A percentile compares a stretch with the other conserved stretches of the same genome.
These are phyloP conservation scores for Malus hybrid DNA, from an alignment of 331 rosid genomes.

Conservation along the genomic window DNA sequence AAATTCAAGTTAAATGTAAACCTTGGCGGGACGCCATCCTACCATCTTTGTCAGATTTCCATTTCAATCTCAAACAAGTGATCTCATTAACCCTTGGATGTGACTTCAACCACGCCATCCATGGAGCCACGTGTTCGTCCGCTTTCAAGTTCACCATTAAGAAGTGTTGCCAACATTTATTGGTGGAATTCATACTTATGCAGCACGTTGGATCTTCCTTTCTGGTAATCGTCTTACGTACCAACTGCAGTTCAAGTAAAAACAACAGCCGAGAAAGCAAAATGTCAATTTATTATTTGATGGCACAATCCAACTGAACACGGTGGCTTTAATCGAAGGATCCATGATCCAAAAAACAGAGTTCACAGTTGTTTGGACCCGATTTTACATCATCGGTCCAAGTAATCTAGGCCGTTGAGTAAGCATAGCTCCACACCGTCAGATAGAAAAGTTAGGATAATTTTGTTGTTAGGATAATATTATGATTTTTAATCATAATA, in stretches of 20 bases:
- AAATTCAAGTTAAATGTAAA: not conserved
- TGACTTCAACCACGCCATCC: not conserved
- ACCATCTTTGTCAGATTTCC: not conserved
- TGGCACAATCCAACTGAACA: not conserved
- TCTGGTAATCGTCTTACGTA: conserved; percentile 17
- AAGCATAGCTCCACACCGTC: too few relatives aligned
- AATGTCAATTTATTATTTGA: not conserved
- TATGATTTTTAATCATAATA: too few relatives aligned
- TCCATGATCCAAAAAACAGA: not conserved
- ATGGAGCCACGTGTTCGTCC: not conserved
- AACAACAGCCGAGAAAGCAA: not conserved
- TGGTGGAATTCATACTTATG: conserved; percentile 18
- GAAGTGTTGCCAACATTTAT: conserved; percentile 56
- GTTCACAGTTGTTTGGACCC: not conserved
- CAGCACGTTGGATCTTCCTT: conserved; percentile 38
- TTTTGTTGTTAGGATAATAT: too few relatives aligned
- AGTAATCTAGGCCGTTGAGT: too few relatives aligned
- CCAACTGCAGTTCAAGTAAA: conserved; percentile 24
- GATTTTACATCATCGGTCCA: too few relatives aligned
- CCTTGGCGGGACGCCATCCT: not conserved
- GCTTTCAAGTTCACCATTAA: conserved; percentile 23
- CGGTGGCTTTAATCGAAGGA: not conserved
- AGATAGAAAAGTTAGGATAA: too few relatives aligned
- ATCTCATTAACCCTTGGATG: not conserved
- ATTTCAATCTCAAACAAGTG: not conserved